Base-by-base conservation (phyloP, 148 eudicot genomes). In the Rheum nobile region DNA sequence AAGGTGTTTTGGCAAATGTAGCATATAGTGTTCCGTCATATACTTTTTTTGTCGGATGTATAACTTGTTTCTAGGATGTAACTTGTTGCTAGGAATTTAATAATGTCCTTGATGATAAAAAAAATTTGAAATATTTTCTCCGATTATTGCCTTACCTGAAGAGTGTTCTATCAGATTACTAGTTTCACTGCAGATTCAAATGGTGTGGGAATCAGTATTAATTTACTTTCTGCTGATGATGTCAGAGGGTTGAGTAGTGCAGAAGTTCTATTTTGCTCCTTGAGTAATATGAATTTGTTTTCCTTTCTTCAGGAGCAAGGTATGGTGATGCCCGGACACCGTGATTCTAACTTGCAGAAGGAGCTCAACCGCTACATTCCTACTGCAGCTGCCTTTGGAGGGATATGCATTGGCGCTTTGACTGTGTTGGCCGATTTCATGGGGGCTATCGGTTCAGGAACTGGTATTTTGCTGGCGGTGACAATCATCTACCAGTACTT, bases 291-390 rank as follows among this genome's bases (percentile, higher is more conserved):
- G 24, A 19, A 21, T 50, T 19, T 7, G 12, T 50, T 54, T 16
- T 54, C 65, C 31, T 19, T 8, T 50, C 28, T 21, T 80, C 77
- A 85, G 91, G 91, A 89, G 70, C 94, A 89, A 87, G 81, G 83
- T 81, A 85, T 89, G 89, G 84, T 82, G 43, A 87, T 87, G 84
- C 89, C 90, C 0, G 89, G 93, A 4, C 89, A 80, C 31, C 38
- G 82, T 21, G 76, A 76, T 19, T 80, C 82, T 29, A 80, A 43
- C 73, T 24, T 75, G 6, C 65, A 65, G 73, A 80, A 80, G 57
- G 82, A 80, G 72, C 85, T 89, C 63, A 87, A 87, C 67, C 82
- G 94, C 0, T 89, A 89, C 80, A 87, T 89, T 26, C 79, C 79
- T 14, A 80, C 79, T 3, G 71, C 82, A 22, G 79, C 79, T 29